Evolutionary conservation across 2,329 filamentous ascomycete species (phyloP), one percentile per base, ranked within the genome.

Genomic region (Chrysoporthe deuterocubensis): DNA sequence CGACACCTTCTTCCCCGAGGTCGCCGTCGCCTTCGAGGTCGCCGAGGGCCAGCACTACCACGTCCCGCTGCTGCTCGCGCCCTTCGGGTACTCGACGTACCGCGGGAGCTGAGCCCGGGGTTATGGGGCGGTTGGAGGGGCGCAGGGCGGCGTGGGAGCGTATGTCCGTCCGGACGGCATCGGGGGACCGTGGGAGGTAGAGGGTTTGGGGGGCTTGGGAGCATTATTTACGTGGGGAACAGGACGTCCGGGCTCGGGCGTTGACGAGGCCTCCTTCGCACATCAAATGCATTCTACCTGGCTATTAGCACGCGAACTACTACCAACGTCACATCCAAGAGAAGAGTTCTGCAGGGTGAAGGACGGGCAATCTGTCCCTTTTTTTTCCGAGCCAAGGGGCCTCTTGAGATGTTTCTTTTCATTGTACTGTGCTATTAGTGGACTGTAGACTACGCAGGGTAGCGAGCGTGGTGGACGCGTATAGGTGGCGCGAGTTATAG

Each of bases 41-140:
- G 75, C 80, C 13, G 78, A 81, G 74, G 84, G 83, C 32, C 88
- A 92, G 83, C 88, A 91, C 75, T 95, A 92, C 75, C 92, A 96
- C 81, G 91, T 96, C 3, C 92, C 92, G 57, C 78, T 96, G 75
- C 76, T 96, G 77, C 77, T 95, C 80, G 89, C 90, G 71, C 92
- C 92, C 42, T 94, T 90, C 80, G 91, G 90, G 76, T 96, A 93
- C 80, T 92, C 90, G 52, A 95, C 92, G 11, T 96, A 96, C 79
- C 83, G 92, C 60, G 92, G 92, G 18, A 92, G 90, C 77, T 93
- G 81, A 81, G 26, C n/a, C n/a, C n/a, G n/a, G n/a, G n/a, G n/a
- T n/a, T n/a, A n/a, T n/a, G n/a, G n/a, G n/a, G n/a, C n/a, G n/a
- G 5, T 62, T 2, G 13, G 16, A 52, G 26, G 21, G 42, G 40